Evolutionary conservation across 2,329 filamentous ascomycete genomes (phyloP), one percentile per base, ranked within the genome.

Genomic region (Microdochium paspali): DNA sequence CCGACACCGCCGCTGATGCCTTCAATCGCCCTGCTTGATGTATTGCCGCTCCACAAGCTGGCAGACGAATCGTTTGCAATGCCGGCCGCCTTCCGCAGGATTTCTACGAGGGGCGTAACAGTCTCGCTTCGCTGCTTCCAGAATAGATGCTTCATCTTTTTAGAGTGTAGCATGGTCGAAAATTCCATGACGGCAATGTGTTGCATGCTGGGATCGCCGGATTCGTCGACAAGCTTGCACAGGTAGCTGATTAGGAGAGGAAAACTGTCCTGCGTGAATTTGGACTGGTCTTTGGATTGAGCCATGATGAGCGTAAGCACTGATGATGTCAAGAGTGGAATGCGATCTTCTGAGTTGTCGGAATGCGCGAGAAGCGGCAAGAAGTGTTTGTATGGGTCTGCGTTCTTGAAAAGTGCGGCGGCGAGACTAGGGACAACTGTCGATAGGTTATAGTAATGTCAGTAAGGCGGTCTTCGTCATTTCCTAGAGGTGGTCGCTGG

Each of bases 151-250:
- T 93, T 80, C 3, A 90, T 80, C 49, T 80, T 80, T 51, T 74
- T 79, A 32, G 83, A 87, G 51, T 89, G 84, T 26, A 98, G 74
- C 26, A 98, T 73, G 20, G 86, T 77, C 30, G 93, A 96, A 67
- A 91, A 94, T 62, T 91, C 82, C 60, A 93, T 87, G 12, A 97
- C 90, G 24, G 90, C 91, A 61, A 97, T 95, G 61, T 98, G 93
- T 67, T 98, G 93, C 48, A 95, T 76, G 32, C 89, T 89, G 47
- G 87, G 85, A 67, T 98, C 93, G 49, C 50, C 59, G 39, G 86
- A 79, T 62, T 84, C 89, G 72, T 90, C 90, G 49, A 87, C 83
- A 48, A 97, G 74, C 46, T 82, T 82, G 7, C 90, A 87, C 25
- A 97, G 80, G 66, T 96, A 97, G 60, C 79, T 84, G 66, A 93